A percentile compares a stretch with the other conserved stretches of the same genome.
These are phyloP conservation scores for Aspergillus brasiliensis DNA, from an alignment of 2,329 filamentous ascomycete species.

Conservation along the genomic window DNA sequence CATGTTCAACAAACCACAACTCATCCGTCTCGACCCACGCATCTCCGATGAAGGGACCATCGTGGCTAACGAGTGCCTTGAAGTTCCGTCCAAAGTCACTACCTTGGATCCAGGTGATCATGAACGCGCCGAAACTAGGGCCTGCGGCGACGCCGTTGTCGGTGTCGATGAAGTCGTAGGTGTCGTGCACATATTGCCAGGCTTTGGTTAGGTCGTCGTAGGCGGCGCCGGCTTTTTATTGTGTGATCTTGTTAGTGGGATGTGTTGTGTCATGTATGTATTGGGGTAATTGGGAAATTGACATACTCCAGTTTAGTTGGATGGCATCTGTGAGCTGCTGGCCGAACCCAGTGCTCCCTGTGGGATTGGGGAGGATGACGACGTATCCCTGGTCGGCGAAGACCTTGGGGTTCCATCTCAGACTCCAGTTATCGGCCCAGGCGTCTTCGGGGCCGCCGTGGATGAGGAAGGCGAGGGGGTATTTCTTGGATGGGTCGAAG, in stretches of 20 bases:
- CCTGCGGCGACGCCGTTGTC: constrained; percentile 44
- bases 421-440: constrained; percentile 76
- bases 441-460: constrained; percentile 82
- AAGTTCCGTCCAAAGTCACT: constrained; percentile 80
- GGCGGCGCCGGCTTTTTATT: constrained; percentile 49
- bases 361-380: constrained; percentile 79
- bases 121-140: constrained; percentile 48
- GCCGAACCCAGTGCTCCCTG: constrained; percentile 80
- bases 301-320: constrained; percentile 71
- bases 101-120: constrained; percentile 83
- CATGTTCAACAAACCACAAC: constrained; percentile 55
- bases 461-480: constrained; percentile 76
- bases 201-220: constrained; percentile 80
- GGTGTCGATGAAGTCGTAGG: constrained; percentile 42
- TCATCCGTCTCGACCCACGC: constrained; percentile 55
- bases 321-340: constrained; percentile 78
- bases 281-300: too few relatives aligned
- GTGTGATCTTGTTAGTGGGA: not conserved
- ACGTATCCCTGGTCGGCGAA: constrained; percentile 89
- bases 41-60: constrained; percentile 73
- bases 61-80: constrained; percentile 84
- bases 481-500: constrained; percentile 71
- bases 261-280: too few relatives aligned
- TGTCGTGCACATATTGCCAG: constrained; percentile 67
- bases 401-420: constrained; percentile 81